Base-by-base conservation (phyloP, 169 alveolate species). In the Ichthyophthirius multifiliis region DNA sequence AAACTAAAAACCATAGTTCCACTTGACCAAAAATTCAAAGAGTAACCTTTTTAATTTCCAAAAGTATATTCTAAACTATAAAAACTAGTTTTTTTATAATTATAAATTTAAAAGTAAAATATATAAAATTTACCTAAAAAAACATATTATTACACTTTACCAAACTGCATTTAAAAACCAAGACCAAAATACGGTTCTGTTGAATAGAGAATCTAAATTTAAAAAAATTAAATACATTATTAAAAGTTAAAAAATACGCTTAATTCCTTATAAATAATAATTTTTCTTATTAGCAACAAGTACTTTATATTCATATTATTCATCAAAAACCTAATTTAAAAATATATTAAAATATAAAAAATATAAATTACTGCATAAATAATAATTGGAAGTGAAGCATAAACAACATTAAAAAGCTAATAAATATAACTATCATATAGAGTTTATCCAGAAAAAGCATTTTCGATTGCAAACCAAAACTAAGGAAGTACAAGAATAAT, bases 401-500 rank as follows among this genome's bases (percentile, higher is more conserved):
- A 94, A 34, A 92, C 31, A 32, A 94, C 82, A 85, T 94, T 94
- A 81, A 84, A 94, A 46, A 93, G 88, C 62, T 92, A 64, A 67
- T 91, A 91, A 23, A 90, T 78, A 93, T 94, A 94, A 44, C 85
- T 83, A 67, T 94, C 95, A 83, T 91, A 91, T 30, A 92, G 73
- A 23, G 92, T 83, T 82, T 94, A 85, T 12, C 76, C 86, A 18
- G 86, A 67, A 63, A 47, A 81, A 67, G 48, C 35, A 10, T 76
- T 71, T 27, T 71, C 44, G 43, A 73, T 47, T 5, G 76, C 79
- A 23, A 47, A 81, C 82, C 79, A 81, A 74, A 81, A 81, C 41
- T 81, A 43, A 16, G 86, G 86, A 5, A 81, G 35, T 16, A 81
- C 86, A 10, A 81, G 18, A 9, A 81, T 47, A 13, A 81, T 73